These are phyloP conservation scores for Ramalina intermedia DNA, from an alignment of 495 filamentous ascomycete genomes.

Conservation along the genomic window DNA sequence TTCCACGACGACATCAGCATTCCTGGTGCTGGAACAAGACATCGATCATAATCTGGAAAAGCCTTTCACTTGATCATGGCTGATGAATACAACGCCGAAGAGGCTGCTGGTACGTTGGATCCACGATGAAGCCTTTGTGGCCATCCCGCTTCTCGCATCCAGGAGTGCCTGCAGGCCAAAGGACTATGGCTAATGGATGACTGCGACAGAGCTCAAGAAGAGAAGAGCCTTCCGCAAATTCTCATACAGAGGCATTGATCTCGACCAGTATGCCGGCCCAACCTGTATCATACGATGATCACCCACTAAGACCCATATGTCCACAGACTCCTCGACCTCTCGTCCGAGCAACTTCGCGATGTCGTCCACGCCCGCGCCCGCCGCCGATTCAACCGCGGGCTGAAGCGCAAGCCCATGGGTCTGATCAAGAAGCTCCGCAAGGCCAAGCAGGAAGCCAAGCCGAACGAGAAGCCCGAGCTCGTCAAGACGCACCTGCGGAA, in stretches of 20 bases:
- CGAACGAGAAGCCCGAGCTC: conserved; percentile 98
- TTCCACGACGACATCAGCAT: no score
- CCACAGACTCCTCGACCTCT: conserved; percentile 85
- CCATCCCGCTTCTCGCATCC: conserved; percentile 6
- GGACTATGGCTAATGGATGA: no score
- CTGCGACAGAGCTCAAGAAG: conserved; percentile 77
- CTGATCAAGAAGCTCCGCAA: conserved; percentile 99
- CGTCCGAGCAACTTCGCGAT: conserved; percentile 96
- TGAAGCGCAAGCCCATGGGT: conserved; percentile 99
- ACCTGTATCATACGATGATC: conserved; percentile 28
- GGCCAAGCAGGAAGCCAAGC: conserved; percentile 98
- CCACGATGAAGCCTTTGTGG: no score
- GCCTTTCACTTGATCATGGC: conserved; percentile 56
- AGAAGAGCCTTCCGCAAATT: conserved; percentile 99
- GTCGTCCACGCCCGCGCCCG: conserved; percentile 97
- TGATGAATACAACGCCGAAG: conserved; percentile 93
- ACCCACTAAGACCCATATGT: conserved; percentile 21
- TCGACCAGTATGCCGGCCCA: conserved; percentile 78
- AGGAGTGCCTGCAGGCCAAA: conserved; percentile 18
- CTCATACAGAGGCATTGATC: conserved; percentile 97
- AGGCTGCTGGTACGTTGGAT: conserved; percentile 65
- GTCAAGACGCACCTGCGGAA: conserved; percentile 98
- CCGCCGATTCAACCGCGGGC: conserved; percentile 95
- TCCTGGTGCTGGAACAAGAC: conserved; percentile 5
- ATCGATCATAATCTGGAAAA: no score